Conservation (phyloP, 1,284 basidiomycete genomes). For the Puccinia hordei region DNA sequence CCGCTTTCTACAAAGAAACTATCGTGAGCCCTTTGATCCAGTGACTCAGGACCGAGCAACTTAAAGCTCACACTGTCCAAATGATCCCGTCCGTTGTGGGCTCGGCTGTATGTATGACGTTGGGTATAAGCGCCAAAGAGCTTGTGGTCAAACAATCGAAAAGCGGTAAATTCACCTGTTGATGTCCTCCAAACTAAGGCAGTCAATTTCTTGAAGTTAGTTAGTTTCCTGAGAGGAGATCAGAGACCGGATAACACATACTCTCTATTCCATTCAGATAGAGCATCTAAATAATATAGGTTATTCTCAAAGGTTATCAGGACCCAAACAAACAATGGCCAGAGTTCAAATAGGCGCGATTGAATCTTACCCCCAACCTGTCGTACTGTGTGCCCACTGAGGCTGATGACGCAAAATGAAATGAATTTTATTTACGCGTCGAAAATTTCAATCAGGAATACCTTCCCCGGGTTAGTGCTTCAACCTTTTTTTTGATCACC, state of each 20-base stretch:
- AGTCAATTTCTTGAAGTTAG: not conserved
- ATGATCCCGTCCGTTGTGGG: slow-evolving; percentile 33
- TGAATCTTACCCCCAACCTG: slow-evolving; percentile 18
- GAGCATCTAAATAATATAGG: slow-evolving; percentile 18
- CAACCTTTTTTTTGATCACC: not conserved
- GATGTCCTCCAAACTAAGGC: slow-evolving; percentile 45
- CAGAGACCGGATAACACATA: not conserved
- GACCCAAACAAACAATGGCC: not conserved
- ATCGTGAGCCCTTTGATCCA: not conserved
- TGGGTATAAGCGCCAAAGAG: not conserved
- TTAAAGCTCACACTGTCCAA: slow-evolving; percentile 45
- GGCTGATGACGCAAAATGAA: not conserved
- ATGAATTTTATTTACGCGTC: not conserved
- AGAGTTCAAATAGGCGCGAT: not conserved
- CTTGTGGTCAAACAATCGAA: not conserved
- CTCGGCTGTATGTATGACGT: slow-evolving; percentile 4
- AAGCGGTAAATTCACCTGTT: slow-evolving; percentile 4
- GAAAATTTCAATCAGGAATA: not conserved
- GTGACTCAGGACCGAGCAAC: not conserved
- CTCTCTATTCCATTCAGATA: slow-evolving; percentile 35
- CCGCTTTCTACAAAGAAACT: not conserved
- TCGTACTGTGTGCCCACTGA: slow-evolving; percentile 42
- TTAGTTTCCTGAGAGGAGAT: not conserved
- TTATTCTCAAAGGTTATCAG: not conserved
- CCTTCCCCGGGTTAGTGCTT: too few species aligned